These are phyloP conservation scores for Myxozyma melibiosi DNA, from an alignment of 805 yeast species.

Conservation along the genomic window DNA sequence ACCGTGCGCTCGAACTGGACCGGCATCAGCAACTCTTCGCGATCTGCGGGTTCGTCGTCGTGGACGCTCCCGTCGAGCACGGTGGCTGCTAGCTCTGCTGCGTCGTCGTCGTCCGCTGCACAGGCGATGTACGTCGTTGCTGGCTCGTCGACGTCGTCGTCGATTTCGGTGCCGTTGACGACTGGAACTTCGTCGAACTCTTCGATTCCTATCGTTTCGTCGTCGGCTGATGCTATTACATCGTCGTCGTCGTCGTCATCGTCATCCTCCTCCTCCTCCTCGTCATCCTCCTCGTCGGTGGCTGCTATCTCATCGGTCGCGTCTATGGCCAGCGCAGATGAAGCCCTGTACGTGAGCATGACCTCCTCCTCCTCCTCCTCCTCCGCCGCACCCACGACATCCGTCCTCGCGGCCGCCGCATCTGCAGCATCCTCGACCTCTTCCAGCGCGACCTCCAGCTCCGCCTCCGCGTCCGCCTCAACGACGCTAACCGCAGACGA, in stretches of 20 bases:
- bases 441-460: not conserved
- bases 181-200: not conserved
- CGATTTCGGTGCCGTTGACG: not conserved
- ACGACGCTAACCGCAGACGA: conserved; percentile 7
- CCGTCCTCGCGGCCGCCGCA: not conserved
- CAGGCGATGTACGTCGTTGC: not conserved
- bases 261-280: not conserved
- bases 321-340: not conserved
- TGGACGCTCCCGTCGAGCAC: not conserved
- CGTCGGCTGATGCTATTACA: not conserved
- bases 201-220: not conserved
- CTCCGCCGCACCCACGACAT: not conserved
- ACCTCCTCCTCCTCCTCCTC: not conserved
- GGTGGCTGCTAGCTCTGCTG: not conserved
- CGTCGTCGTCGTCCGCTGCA: not conserved
- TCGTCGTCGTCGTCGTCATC: not conserved
- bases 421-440: not conserved
- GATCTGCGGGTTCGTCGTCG: not conserved
- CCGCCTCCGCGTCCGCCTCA: not conserved
- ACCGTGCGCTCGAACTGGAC: not conserved
- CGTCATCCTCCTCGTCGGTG: not conserved
- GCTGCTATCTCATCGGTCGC: not conserved
- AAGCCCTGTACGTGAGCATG: not conserved
- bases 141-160: not conserved
- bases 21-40: not conserved